Percentiles rank a stretch among this genome's conserved stretches.
Conservation (phyloP, 2,329 filamentous ascomycete genomes). For the Nemania bipapillata region DNA sequence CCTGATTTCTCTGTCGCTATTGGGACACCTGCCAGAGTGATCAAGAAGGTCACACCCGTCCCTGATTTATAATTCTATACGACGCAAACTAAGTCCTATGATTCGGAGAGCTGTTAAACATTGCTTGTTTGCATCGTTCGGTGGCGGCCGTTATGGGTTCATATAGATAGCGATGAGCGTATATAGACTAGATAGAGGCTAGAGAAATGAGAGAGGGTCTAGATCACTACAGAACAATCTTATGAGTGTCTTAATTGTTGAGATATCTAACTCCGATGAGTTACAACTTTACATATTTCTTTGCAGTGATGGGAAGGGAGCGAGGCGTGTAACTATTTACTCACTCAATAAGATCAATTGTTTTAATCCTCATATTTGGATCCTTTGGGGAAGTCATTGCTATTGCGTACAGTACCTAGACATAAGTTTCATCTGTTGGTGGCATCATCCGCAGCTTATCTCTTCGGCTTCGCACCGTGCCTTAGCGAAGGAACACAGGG, state of each 20-base stretch:
- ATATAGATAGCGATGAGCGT: not conserved
- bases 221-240: not conserved
- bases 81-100: no score
- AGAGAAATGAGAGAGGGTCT: not conserved
- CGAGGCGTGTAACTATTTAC: not conserved
- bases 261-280: no score
- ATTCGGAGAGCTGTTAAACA: no score
- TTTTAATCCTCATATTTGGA: not conserved
- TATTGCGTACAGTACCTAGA: not conserved
- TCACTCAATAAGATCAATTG: not conserved
- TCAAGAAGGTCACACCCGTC: conserved; percentile 57
- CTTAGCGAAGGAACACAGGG: not conserved
- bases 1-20: conserved; percentile 61
- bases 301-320: not conserved
- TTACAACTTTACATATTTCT: no score
- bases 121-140: not conserved
- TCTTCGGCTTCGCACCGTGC: not conserved
- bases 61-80: conserved; percentile 48
- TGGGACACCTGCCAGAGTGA: conserved; percentile 61
- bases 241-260: no score
- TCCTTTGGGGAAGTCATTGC: not conserved
- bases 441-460: not conserved
- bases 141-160: not conserved
- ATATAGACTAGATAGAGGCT: not conserved
- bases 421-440: not conserved